Conservation (phyloP, 768 basidiomycete genomes). For the Russula compacta region DNA sequence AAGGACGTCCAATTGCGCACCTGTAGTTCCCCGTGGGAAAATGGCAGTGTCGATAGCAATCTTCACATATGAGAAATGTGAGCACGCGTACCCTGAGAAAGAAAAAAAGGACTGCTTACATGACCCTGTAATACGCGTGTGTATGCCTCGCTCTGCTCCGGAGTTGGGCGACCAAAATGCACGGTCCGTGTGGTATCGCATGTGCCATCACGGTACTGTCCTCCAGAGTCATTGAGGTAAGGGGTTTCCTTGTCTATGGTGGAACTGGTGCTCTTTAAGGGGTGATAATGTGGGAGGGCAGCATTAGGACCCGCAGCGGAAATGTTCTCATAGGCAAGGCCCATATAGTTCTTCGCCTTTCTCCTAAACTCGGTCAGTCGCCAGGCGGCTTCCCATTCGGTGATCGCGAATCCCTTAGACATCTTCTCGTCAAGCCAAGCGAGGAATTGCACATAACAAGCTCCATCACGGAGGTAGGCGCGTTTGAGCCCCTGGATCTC, state of each 20-base stretch:
- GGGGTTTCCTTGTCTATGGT: constrained; percentile 73
- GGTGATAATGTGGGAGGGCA: constrained; percentile 89
- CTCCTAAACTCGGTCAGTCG: constrained; percentile 70
- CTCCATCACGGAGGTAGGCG: constrained; percentile 88
- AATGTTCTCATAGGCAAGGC: constrained; percentile 84
- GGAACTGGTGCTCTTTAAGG: constrained; percentile 53
- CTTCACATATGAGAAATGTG: constrained; percentile 30
- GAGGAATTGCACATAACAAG: constrained; percentile 75
- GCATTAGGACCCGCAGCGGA: constrained; percentile 87
- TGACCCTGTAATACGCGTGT: constrained; percentile 96
- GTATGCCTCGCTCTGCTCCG: constrained; percentile 83
- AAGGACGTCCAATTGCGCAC: constrained; percentile 74
- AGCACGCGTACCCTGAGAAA: constrained; percentile 14
- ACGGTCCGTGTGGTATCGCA: constrained; percentile 76
- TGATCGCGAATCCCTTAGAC: constrained; percentile 66
- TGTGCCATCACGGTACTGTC: constrained; percentile 84
- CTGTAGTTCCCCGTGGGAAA: constrained; percentile 87
- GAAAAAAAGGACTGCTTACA: constrained; percentile 40
- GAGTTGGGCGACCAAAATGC: constrained; percentile 80
- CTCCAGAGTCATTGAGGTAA: constrained; percentile 93
- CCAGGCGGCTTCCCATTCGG: constrained; percentile 88
- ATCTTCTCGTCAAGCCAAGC: constrained; percentile 87
- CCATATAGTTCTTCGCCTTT: constrained; percentile 66
- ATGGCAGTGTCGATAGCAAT: constrained; percentile 86
- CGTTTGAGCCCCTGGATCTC: constrained; percentile 76